Conservation (phyloP, 1,284 basidiomycete genomes). For the Cystobasidium slooffiae region DNA sequence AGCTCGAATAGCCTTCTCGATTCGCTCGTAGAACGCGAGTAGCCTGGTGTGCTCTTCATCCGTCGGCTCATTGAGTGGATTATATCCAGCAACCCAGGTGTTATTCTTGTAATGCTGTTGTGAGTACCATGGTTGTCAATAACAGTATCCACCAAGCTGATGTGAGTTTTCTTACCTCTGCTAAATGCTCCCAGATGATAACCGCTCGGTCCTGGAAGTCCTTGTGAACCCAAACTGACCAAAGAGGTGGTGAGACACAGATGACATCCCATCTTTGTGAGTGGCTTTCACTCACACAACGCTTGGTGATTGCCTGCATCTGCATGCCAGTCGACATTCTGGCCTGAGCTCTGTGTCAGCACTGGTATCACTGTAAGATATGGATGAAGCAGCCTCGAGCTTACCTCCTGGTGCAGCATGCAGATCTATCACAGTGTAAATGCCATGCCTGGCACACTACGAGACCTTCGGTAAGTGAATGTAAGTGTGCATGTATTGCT, state of each 20-base stretch:
- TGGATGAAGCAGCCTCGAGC: no score
- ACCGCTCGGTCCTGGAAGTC: conserved; percentile 70
- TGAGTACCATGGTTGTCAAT: conserved; percentile 50
- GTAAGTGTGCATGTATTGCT: no score
- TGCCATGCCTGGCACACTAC: conserved; percentile 56
- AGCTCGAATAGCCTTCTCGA: conserved; percentile 67
- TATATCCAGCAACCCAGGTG: conserved; percentile 66
- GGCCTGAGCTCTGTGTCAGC: conserved; percentile 46
- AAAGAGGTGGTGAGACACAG: background rate
- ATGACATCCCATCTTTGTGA: background rate
- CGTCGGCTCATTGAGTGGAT: conserved; percentile 75
- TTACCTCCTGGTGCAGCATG: conserved; percentile 56
- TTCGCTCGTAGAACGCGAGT: conserved; percentile 67
- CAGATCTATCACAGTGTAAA: conserved; percentile 58
- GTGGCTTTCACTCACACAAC: conserved; percentile 53
- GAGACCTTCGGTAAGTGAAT: no score
- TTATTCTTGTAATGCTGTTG: conserved; percentile 66
- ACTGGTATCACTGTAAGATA: no score
- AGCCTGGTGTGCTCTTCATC: conserved; percentile 62
- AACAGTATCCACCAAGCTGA: no score
- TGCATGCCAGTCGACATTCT: conserved; percentile 58
- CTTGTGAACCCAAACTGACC: conserved; percentile 68
- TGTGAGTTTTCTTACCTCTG: background rate
- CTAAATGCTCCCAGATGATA: conserved; percentile 24
- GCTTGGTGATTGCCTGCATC: conserved; percentile 65